These are phyloP conservation scores for Eutrema japonicum DNA, from an alignment of 345 rosid species.

Conservation along the genomic window DNA sequence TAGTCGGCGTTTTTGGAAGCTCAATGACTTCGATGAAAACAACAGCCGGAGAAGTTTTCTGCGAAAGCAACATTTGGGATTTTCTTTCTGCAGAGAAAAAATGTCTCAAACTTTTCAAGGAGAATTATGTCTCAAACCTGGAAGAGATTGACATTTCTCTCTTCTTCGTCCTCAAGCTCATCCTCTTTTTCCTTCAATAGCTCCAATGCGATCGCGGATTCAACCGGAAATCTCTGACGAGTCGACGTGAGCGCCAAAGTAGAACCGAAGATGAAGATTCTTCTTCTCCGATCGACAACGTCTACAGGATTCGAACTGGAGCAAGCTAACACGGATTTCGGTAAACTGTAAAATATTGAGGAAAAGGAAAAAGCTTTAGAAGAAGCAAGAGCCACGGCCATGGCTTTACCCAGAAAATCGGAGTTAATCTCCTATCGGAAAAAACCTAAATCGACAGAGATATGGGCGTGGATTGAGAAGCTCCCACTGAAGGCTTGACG, in stretches of 20 bases:
- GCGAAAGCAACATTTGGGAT: background rate
- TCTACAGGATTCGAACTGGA: constrained; percentile 35
- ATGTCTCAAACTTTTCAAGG: background rate
- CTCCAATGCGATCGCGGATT: constrained; percentile 55
- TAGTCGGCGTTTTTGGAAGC: constrained; percentile 50
- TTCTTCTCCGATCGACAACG: constrained; percentile 40
- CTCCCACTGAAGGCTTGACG: too few relatives aligned
- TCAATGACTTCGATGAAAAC: constrained; percentile 76
- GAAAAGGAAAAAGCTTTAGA: constrained; percentile 8
- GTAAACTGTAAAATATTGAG: background rate
- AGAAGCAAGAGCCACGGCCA: constrained; percentile 34
- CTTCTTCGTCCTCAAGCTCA: constrained; percentile 72
- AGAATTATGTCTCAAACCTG: constrained; percentile 52
- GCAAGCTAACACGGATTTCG: constrained; percentile 32
- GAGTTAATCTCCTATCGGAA: too few relatives aligned
- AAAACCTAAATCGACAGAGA: too few relatives aligned
- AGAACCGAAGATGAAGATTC: constrained; percentile 56
- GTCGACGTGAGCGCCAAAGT: constrained; percentile 39
- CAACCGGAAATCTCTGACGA: constrained; percentile 20
- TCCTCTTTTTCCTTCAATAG: constrained; percentile 41
- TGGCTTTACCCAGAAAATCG: background rate
- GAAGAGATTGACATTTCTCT: constrained; percentile 67
- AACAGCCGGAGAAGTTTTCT: constrained; percentile 79
- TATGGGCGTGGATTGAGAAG: too few relatives aligned
- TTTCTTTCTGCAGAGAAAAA: background rate